Conservation (phyloP, 2,329 filamentous ascomycete genomes). For the Dothideomycetes sp. region DNA sequence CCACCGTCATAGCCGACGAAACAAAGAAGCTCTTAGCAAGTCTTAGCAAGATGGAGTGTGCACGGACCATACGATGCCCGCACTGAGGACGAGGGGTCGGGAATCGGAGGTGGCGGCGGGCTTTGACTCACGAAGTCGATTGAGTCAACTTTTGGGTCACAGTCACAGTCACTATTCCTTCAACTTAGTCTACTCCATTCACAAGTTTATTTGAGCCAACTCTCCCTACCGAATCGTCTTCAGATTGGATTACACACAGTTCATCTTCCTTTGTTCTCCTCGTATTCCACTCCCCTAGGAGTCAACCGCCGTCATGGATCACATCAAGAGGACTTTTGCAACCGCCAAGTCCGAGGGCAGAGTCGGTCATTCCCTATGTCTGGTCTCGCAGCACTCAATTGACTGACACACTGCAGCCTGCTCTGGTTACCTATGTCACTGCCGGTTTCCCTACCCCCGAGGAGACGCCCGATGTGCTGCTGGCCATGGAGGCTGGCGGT, state of each 20-base stretch:
- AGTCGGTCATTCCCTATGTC: too few relatives aligned
- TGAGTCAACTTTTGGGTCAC: too few relatives aligned
- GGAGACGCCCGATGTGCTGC: constrained; percentile 71
- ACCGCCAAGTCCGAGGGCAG: constrained; percentile 42
- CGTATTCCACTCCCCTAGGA: not conserved
- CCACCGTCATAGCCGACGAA: too few relatives aligned
- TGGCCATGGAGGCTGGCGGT: constrained; percentile 87
- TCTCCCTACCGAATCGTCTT: too few relatives aligned
- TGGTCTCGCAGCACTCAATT: not conserved
- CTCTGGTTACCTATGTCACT: constrained; percentile 92
- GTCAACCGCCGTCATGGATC: constrained; percentile 32
- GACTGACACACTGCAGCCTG: constrained; percentile 45
- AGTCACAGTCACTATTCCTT: too few relatives aligned
- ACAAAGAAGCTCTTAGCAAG: too few relatives aligned
- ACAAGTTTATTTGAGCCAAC: constrained; percentile 7
- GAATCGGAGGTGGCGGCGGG: too few relatives aligned
- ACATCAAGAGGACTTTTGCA: constrained; percentile 42
- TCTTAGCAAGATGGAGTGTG: too few relatives aligned
- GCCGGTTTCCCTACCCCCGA: constrained; percentile 81
- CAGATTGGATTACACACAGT: not conserved
- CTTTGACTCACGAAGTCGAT: too few relatives aligned
- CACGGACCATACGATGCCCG: too few relatives aligned
- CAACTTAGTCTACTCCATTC: too few relatives aligned
- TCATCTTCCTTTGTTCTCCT: not conserved
- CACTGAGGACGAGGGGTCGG: too few relatives aligned